Conservation (phyloP, 2,329 filamentous ascomycete species). For the Stachybotrys chartarum region DNA sequence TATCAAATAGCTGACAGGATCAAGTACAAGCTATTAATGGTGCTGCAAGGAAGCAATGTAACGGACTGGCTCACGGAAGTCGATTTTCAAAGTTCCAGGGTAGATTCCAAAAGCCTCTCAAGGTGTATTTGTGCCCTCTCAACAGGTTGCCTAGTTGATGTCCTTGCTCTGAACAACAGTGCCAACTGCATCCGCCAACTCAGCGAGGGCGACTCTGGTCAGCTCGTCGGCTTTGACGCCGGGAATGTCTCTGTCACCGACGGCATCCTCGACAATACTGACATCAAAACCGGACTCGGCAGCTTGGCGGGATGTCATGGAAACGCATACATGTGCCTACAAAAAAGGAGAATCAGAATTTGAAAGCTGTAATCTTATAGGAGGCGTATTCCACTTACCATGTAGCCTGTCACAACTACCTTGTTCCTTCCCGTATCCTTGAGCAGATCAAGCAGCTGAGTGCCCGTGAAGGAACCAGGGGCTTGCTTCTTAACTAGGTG, state of each 20-base stretch:
- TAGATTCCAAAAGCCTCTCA: too few species aligned
- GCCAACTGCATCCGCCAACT: slow-evolving; percentile 57
- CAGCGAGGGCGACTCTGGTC: slow-evolving; percentile 41
- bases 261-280: slow-evolving; percentile 51
- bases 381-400: slow-evolving; percentile 27
- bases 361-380: not conserved
- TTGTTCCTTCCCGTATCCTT: slow-evolving; percentile 44
- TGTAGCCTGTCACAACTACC: slow-evolving; percentile 55
- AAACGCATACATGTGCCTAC: slow-evolving; percentile 60
- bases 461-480: slow-evolving; percentile 54
- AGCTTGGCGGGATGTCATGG: slow-evolving; percentile 54
- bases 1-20: too few species aligned
- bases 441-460: slow-evolving; percentile 46
- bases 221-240: slow-evolving; percentile 50
- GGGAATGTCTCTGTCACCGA: slow-evolving; percentile 61
- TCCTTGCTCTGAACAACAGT: slow-evolving; percentile 42
- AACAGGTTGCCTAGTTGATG: slow-evolving; percentile 10
- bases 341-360: not conserved
- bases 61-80: too few species aligned
- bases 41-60: too few species aligned
- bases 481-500: slow-evolving; percentile 48
- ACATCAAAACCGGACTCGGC: slow-evolving; percentile 57
- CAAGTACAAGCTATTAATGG: too few species aligned
- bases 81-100: too few species aligned
- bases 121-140: too few species aligned